These are phyloP conservation scores for Metrosideros polymorpha DNA, from an alignment of 441 rosid genomes.

Conservation along the genomic window DNA sequence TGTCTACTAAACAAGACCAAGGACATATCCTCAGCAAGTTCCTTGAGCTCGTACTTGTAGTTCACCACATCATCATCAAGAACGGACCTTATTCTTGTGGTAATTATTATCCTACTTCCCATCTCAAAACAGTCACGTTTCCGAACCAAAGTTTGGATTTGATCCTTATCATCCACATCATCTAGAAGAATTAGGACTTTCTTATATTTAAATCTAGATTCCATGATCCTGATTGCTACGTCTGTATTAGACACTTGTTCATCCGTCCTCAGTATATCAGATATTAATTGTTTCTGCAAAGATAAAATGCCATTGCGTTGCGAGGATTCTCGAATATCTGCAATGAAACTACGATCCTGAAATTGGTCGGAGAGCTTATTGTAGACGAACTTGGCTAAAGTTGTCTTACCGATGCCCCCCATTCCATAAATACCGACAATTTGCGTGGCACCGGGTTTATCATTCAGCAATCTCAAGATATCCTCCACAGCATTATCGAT, in stretches of 20 bases:
- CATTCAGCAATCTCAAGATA: background rate
- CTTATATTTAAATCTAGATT: background rate
- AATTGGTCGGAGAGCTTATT: background rate
- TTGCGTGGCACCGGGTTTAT: rapidly evolving
- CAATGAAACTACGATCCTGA: background rate
- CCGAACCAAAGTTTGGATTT: background rate
- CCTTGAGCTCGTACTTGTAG: background rate
- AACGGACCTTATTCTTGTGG: background rate
- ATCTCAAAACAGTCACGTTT: rapidly evolving
- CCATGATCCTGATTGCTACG: background rate
- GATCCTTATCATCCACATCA: background rate
- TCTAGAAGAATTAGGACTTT: background rate
- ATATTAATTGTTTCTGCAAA: background rate
- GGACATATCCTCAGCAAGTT: background rate
- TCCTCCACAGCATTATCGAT: background rate
- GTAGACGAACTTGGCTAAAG: background rate
- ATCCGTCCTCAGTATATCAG: rapidly evolving
- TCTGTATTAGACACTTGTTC: rapidly evolving
- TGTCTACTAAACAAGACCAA: background rate
- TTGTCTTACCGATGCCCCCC: background rate
- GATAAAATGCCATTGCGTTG: rapidly evolving
- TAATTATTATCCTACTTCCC: background rate
- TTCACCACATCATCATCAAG: background rate
- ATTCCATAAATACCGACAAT: background rate
- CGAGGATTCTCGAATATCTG: background rate